Evolutionary conservation across 148 eudicot genomes (phyloP).

Genomic region (Salicornia ramosissima): DNA sequence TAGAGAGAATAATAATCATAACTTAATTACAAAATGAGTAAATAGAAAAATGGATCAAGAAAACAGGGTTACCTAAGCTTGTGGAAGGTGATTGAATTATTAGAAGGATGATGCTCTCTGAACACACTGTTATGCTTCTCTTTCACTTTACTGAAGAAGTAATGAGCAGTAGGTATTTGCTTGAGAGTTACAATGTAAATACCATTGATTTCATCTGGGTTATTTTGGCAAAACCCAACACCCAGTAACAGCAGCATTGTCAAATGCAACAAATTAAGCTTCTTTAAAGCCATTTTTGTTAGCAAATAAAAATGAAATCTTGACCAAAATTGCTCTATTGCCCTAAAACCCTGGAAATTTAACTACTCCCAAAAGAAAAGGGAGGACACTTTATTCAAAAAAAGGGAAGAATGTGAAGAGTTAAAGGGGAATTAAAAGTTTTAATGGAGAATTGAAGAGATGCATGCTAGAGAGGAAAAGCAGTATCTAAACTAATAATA

Average conservation of each 20-base stretch:
- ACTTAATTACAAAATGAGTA: background rate
- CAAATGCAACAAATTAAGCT: constrained; percentile 15
- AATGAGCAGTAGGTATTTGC: constrained; percentile 69
- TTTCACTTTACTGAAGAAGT: constrained; percentile 31
- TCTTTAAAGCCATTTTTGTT: constrained; percentile 14
- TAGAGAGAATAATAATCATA: background rate
- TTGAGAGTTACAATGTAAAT: constrained; percentile 84
- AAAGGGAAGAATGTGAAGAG: constrained; percentile 18
- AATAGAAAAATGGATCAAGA: background rate
- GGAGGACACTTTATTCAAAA: constrained; percentile 2
- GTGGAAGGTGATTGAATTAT: constrained; percentile 39
- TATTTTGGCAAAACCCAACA: constrained; percentile 36
- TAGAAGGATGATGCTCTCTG: constrained; percentile 33
- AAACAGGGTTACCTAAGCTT: constrained; percentile 51
- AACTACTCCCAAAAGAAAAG: constrained; percentile 6
- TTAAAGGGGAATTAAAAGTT: background rate
- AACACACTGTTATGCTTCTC: constrained; percentile 17
- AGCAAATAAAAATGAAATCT: too few species aligned
- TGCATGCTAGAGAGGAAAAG: background rate
- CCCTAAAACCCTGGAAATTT: too few species aligned
- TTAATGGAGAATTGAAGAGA: background rate
- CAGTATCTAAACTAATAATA: background rate
- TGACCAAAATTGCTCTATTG: too few species aligned
- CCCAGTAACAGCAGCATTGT: constrained; percentile 28
- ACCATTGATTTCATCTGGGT: constrained; percentile 39